phyloP scores from a whole-genome alignment of 2,329 filamentous ascomycete species.

The Chaetomiaceae sp. region DNA sequence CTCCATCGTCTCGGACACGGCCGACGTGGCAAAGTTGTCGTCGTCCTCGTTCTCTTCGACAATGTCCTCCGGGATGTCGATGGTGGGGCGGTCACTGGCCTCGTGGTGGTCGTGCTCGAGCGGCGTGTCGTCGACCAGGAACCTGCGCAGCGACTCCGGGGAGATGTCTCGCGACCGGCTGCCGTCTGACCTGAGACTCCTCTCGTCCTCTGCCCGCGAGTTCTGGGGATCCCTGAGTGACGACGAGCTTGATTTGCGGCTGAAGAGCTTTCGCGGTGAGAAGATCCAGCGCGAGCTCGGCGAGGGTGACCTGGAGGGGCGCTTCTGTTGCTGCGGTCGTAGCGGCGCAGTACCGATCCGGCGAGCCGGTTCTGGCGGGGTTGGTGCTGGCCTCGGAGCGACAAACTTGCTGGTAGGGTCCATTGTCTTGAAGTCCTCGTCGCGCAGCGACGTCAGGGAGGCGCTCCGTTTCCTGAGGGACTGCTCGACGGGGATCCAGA shows the following conservation, averaged over 20 bases:
- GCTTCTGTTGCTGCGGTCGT: constrained; percentile 33
- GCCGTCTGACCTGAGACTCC: constrained; percentile 36
- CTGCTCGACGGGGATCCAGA: constrained; percentile 73
- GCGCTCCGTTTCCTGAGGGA: constrained; percentile 56
- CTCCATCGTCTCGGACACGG: constrained; percentile 41
- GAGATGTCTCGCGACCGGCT: constrained; percentile 50
- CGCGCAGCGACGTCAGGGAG: constrained; percentile 58
- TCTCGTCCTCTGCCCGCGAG: constrained; percentile 30
- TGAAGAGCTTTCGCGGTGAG: constrained; percentile 46
- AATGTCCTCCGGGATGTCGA: constrained; percentile 44
- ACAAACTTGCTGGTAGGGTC: constrained; percentile 72
- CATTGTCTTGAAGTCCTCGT: constrained; percentile 65
- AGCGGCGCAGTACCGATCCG: constrained; percentile 32
- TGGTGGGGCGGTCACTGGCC: constrained; percentile 33
- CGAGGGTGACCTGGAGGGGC: constrained; percentile 44
- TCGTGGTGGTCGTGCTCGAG: constrained; percentile 31
- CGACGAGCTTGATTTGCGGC: constrained; percentile 36
- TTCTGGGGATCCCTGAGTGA: constrained; percentile 28
- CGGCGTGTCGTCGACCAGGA: constrained; percentile 45
- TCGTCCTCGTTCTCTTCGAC: constrained; percentile 54
- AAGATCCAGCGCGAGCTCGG: constrained; percentile 45
- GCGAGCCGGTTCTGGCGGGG: constrained; percentile 41
- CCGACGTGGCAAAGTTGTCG: constrained; percentile 57
- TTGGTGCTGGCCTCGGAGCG: constrained; percentile 58
- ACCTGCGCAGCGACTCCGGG: constrained; percentile 50